A percentile compares a stretch with the other conserved stretches of the same genome.
Evolutionary conservation across 2,329 filamentous ascomycete species (phyloP).

Genomic region (Cladophialophora immunda): DNA sequence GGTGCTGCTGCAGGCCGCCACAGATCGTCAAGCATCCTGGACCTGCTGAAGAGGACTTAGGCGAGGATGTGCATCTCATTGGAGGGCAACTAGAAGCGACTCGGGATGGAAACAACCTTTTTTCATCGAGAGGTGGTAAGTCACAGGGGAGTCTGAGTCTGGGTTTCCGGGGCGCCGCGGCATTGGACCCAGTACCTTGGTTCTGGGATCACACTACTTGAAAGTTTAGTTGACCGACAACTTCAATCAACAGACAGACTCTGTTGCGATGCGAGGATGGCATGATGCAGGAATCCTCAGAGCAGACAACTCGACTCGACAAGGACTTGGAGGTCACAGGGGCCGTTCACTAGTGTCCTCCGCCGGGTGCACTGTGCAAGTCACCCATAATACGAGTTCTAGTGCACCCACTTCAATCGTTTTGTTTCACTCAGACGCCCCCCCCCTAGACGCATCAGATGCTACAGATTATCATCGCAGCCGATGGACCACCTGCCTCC

Average conservation of each 20-base stretch:
- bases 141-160: too few species aligned
- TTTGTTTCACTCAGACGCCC: too few species aligned
- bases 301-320: not conserved
- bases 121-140: not conserved
- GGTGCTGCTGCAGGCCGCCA: too few species aligned
- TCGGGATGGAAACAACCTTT: not conserved
- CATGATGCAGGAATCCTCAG: not conserved
- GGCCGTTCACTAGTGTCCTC: constrained; percentile 4
- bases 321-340: not conserved
- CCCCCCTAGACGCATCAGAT: too few species aligned
- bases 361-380: not conserved
- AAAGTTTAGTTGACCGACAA: not conserved
- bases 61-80: not conserved
- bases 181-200: constrained; percentile 1
- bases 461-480: too few species aligned
- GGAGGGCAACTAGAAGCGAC: not conserved
- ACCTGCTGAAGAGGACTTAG: not conserved
- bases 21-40: not conserved
- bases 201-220: not conserved
- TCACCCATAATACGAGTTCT: not conserved
- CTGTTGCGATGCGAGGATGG: not conserved
- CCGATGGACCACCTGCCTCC: not conserved
- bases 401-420: not conserved
- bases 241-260: not conserved
- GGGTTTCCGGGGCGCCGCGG: not conserved